These are phyloP conservation scores for Rhynchospora tenuis DNA, from an alignment of 176 grass and related monocot species.

Conservation along the genomic window DNA sequence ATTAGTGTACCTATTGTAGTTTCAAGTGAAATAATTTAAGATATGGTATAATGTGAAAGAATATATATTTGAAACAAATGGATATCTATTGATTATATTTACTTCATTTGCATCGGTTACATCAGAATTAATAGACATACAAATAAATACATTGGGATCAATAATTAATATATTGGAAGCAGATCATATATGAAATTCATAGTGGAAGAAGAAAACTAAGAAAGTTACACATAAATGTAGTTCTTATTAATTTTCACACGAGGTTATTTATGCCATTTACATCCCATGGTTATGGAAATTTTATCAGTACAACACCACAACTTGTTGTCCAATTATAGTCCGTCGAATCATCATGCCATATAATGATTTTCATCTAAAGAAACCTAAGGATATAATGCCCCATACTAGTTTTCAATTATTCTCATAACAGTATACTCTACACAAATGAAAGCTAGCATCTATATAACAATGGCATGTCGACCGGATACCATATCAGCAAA, in stretches of 20 bases:
- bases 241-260: not conserved
- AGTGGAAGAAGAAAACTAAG: not conserved
- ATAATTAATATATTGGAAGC: not conserved
- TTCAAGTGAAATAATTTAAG: too few relatives aligned
- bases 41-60: too few relatives aligned
- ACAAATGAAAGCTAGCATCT: slow-evolving; percentile 5
- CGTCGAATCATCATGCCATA: not conserved
- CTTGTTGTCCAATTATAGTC: not conserved
- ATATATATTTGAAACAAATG: too few relatives aligned
- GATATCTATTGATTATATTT: too few relatives aligned
- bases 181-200: not conserved
- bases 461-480: not conserved
- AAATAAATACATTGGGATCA: not conserved
- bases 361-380: not conserved
- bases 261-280: not conserved
- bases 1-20: too few relatives aligned
- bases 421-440: not conserved
- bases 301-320: not conserved
- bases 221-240: not conserved
- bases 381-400: not conserved
- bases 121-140: not conserved
- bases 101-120: too few relatives aligned
- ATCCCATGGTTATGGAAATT: not conserved
- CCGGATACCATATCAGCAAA: not conserved
- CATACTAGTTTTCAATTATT: not conserved